Percentiles rank a stretch among this genome's conserved stretches.
phyloP scores from a whole-genome alignment of 2,329 filamentous ascomycete species.

The Verticillium klebahnii region DNA sequence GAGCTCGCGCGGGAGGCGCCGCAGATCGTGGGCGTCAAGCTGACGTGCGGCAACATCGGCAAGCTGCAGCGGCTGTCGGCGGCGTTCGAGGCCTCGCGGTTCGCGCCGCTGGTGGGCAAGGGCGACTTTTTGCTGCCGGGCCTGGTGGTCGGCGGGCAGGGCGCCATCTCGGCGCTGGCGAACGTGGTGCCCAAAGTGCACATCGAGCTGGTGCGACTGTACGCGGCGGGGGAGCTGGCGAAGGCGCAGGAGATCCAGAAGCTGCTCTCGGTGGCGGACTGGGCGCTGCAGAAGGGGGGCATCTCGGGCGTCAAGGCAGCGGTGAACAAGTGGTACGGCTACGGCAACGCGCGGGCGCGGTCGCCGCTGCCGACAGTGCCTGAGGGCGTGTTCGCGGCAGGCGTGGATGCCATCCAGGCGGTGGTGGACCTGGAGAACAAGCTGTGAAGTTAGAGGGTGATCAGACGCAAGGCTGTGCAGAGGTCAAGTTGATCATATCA shows the following conservation, averaged over 20 bases:
- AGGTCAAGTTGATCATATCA: neutral
- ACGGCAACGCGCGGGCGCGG: conserved; percentile 46
- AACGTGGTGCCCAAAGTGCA: conserved; percentile 24
- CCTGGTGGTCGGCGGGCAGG: conserved; percentile 10
- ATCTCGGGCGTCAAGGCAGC: conserved; percentile 17
- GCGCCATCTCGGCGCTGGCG: conserved; percentile 14
- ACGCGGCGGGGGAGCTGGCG: conserved; percentile 15
- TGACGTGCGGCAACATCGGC: conserved; percentile 60
- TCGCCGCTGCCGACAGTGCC: conserved; percentile 30
- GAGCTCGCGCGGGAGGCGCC: conserved; percentile 42
- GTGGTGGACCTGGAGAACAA: conserved; percentile 13
- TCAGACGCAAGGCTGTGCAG: neutral
- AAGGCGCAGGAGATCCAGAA: conserved; percentile 14
- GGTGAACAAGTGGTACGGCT: conserved; percentile 41
- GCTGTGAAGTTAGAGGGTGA: neutral
- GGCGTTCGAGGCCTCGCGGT: conserved; percentile 1
- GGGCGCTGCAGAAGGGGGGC: conserved; percentile 15
- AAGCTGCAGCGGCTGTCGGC: conserved; percentile 36
- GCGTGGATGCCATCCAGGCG: conserved; percentile 12
- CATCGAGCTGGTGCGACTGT: conserved; percentile 26
- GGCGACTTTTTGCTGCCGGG: conserved; percentile 13
- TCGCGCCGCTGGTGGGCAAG: conserved; percentile 13
- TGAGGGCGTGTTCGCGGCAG: conserved; percentile 3
- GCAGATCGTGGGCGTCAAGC: conserved; percentile 59
- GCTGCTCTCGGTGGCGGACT: conserved; percentile 14